Evolutionary conservation across 345 rosid species (phyloP), one percentile per base, ranked within the genome.

Genomic region (Trapa bicornis): DNA sequence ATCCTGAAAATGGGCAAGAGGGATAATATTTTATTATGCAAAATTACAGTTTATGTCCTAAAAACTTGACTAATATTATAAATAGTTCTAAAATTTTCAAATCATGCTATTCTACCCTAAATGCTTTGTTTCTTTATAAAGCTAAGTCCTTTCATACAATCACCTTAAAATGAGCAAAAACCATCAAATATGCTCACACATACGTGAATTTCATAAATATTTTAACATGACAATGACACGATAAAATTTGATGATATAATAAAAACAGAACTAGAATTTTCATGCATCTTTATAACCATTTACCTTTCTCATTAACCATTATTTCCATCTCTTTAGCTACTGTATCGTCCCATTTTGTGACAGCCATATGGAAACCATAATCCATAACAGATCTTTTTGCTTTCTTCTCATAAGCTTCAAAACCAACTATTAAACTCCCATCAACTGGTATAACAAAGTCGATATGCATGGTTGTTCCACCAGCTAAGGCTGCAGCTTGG

Each of bases 381-480:
- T 94, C 97, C 97, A 94, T 94, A 71, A 92, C 91, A 9, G 99
- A 78, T 0, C 71, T 80, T 73, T 77, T 77, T 6, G 93, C 87
- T 74, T 91, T 94, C 65, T 81, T 82, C 71, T 82, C 81, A 69
- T 91, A 94, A 54, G 84, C 79, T 82, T 85, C 78, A 69, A 78
- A 79, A 65, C 99, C 97, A 72, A 95, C 89, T 57, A 68, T 75
- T 70, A 91, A 82, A 75, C 86, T 86, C 9, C 96, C 97, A 70
- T 83, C 79, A 65, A 89, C 83, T 16, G 99, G 99, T 67, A 87
- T 82, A 73, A 85, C 92, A 80, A 91, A 89, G 78, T 94, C 97
- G 64, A 94, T 91, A 73, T 91, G 97, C 99, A 89, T 94, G 33
- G 96, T 94, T 65, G 97, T 94, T 74, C 99, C 99, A 75, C 99